Evolutionary conservation across 169 alveolate species (phyloP).

Genomic region (Plasmodium knowlesi): DNA sequence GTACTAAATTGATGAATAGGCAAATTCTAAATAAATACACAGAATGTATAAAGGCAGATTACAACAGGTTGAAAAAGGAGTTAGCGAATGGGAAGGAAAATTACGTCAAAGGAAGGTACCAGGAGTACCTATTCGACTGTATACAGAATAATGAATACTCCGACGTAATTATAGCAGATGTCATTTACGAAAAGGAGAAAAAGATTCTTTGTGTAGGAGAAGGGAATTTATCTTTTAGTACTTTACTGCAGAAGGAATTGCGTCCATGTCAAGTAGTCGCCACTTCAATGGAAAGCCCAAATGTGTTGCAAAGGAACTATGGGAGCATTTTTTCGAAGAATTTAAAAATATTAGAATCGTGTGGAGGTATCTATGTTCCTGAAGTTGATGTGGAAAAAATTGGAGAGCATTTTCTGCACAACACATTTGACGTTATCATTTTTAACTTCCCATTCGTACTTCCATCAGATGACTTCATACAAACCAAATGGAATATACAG

Average conservation of each 20-base stretch:
- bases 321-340: slow-evolving; percentile 31
- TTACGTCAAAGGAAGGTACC: not conserved
- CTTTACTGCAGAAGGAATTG: slow-evolving; percentile 16
- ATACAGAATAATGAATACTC: slow-evolving; percentile 15
- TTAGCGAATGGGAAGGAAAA: not conserved
- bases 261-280: slow-evolving; percentile 20
- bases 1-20: not conserved
- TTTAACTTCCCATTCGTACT: slow-evolving; percentile 59
- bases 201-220: slow-evolving; percentile 58
- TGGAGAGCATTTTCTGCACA: slow-evolving; percentile 22
- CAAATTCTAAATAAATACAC: slow-evolving; percentile 3
- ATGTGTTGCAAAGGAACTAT: not conserved
- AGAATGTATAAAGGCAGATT: slow-evolving; percentile 9
- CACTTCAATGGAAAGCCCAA: slow-evolving; percentile 16
- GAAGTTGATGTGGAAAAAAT: slow-evolving; percentile 43
- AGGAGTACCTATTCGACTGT: slow-evolving; percentile 18
- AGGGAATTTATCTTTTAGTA: slow-evolving; percentile 43
- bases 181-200: slow-evolving; percentile 35
- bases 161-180: slow-evolving; percentile 48
- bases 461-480: slow-evolving; percentile 19
- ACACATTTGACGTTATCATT: slow-evolving; percentile 36
- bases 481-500: slow-evolving; percentile 22
- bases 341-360: slow-evolving; percentile 29
- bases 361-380: slow-evolving; percentile 50
- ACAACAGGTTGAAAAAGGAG: slow-evolving; percentile 2